Conservation (phyloP, 108 stramenopile genomes). For the Cyclotella baltica region DNA sequence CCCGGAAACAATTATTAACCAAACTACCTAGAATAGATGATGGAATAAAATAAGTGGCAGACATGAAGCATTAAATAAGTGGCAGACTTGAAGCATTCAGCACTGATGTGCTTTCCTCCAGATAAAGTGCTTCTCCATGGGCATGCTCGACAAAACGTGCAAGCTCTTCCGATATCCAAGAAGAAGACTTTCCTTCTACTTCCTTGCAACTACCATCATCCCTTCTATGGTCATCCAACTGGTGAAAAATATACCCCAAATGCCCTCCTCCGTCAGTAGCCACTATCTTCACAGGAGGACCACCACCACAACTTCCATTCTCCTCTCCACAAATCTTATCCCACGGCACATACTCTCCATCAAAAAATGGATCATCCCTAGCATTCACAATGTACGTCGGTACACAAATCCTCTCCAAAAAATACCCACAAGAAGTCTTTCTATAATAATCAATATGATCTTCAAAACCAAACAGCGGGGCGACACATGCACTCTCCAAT, state of each 20-base stretch:
- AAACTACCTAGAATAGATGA: too few relatives aligned
- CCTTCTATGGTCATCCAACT: not conserved
- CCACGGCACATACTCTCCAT: conserved; percentile 39
- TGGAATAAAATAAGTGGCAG: too few relatives aligned
- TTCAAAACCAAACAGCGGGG: conserved; percentile 76
- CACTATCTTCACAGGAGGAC: conserved; percentile 60
- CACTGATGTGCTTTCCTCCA: too few relatives aligned
- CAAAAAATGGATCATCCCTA: conserved; percentile 84
- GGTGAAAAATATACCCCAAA: conserved; percentile 56
- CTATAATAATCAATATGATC: conserved; percentile 82
- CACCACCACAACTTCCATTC: conserved; percentile 45
- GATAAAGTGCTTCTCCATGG: too few relatives aligned
- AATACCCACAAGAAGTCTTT: conserved; percentile 58
- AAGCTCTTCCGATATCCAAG: conserved; percentile 22
- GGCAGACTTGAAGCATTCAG: too few relatives aligned
- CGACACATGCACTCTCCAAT: conserved; percentile 76
- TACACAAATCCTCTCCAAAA: conserved; percentile 63
- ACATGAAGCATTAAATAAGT: too few relatives aligned
- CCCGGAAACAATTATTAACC: too few relatives aligned
- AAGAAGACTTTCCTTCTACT: not conserved
- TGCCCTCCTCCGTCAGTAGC: conserved; percentile 75
- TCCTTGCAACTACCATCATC: too few relatives aligned
- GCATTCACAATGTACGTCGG: conserved; percentile 79
- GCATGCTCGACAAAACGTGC: conserved; percentile 11
- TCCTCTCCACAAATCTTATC: conserved; percentile 4